A percentile compares a stretch with the other conserved stretches of the same genome.
Conservation (phyloP, 352 stramenopile genomes). For the Pythium dissotocum region DNA sequence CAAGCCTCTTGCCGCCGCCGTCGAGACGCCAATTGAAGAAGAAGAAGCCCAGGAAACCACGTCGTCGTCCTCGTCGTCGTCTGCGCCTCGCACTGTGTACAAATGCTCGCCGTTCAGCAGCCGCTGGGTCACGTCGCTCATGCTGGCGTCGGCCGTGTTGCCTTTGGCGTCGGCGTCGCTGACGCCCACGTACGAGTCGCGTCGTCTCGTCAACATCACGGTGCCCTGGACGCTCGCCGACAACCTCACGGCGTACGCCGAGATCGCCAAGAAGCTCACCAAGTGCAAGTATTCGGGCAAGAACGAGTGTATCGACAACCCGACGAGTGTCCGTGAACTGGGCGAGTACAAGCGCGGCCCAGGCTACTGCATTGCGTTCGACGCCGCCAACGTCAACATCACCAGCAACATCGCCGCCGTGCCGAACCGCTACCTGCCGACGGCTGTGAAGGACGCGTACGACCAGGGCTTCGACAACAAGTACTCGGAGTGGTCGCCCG, state of each 20-base stretch:
- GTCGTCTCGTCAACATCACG: conserved; percentile 28
- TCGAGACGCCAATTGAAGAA: background rate
- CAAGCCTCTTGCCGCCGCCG: too few relatives aligned
- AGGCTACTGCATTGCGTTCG: conserved; percentile 62
- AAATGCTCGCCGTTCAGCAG: background rate
- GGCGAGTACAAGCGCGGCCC: conserved; percentile 51
- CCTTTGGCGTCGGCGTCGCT: conserved; percentile 19
- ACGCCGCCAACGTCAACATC: conserved; percentile 58
- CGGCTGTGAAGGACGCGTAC: conserved; percentile 54
- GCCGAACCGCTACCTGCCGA: conserved; percentile 68
- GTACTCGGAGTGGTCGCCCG: conserved; percentile 63
- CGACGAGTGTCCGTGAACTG: conserved; percentile 45
- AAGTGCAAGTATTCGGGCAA: conserved; percentile 69
- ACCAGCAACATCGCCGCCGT: conserved; percentile 34
- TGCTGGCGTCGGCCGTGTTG: conserved; percentile 44
- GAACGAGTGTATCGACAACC: conserved; percentile 59
- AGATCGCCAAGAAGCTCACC: conserved; percentile 47
- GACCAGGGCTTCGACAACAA: conserved; percentile 63
- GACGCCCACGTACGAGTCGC: conserved; percentile 18
- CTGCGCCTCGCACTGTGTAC: background rate
- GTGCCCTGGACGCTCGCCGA: conserved; percentile 37
- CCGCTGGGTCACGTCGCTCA: conserved; percentile 20
- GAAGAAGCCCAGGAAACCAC: too few relatives aligned
- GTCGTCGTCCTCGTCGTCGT: background rate
- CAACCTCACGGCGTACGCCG: conserved; percentile 39